Evolutionary conservation across 495 filamentous ascomycete genomes (phyloP), one percentile per base, ranked within the genome.

Genomic region (Cercophora sp.): DNA sequence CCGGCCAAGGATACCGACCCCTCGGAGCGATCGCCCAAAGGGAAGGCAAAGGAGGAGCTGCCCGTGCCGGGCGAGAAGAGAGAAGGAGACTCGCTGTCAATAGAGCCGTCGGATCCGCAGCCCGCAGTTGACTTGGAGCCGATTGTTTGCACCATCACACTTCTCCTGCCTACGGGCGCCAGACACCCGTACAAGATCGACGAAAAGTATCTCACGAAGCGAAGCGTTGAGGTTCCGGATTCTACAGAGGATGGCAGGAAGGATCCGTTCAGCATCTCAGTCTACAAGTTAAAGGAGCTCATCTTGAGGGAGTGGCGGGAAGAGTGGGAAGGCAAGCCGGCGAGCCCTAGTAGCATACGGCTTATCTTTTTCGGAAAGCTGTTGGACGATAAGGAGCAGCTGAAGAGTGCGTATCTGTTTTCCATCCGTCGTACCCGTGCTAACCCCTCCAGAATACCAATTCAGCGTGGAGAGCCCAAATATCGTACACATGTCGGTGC

Each of bases 401-500:
- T 96, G 52, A 87, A 64, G 58, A 70, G 64, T 71, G 54, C n/a
- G 64, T 58, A 24, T 46, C 27, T 22, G 3, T 10, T 22, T 15
- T 20, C 3, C 31, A 36, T 4, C 24, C 4, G 2, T 53, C 26
- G 44, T 23, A 4, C 11, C 10, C 8, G 3, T 37, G 46, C 34
- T 49, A 37, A 39, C 6, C 4, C 4, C 5, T 16, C 15, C 60
- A 96, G 91, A 94, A 44, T 92, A 87, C 60, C 83, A 81, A 41
- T 91, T 96, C 61, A 85, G 77, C 53, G 68, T 75, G 22, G 86
- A 85, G 24, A 60, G 71, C 42, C 74, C 86, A 20, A 94, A 94
- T 59, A 88, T 95, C 45, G 83, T 96, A 11, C 91, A 96, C 71
- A 95, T 96, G 91, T 93, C 88, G 18, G 80, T 96, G 49, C 86